Evolutionary conservation across 345 rosid genomes (phyloP).

Genomic region (Bruguiera gymnorhiza): DNA sequence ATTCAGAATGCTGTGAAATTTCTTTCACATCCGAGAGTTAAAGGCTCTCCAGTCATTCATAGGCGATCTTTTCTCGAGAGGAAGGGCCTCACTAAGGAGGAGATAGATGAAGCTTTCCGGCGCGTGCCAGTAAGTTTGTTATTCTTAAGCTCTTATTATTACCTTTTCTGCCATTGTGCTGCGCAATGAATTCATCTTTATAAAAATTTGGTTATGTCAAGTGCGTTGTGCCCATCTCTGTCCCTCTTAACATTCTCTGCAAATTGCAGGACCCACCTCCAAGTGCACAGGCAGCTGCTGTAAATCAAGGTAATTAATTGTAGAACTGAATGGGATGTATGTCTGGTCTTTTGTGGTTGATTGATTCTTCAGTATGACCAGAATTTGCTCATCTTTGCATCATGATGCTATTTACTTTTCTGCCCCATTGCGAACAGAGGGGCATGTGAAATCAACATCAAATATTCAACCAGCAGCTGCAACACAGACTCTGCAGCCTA

Average conservation of each 20-base stretch:
- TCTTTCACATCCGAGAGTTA: constrained; percentile 92
- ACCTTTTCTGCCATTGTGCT: neutral
- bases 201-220: constrained; percentile 9
- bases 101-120: constrained; percentile 91
- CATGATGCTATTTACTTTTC: constrained; percentile 22
- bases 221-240: neutral
- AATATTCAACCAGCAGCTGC: constrained; percentile 51
- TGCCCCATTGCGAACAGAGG: constrained; percentile 35
- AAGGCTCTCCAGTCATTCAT: constrained; percentile 84
- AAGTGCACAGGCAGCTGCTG: constrained; percentile 51
- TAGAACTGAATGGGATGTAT: constrained; percentile 4
- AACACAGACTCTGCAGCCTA: constrained; percentile 53
- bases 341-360: neutral
- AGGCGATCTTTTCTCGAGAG: constrained; percentile 92
- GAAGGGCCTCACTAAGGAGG: constrained; percentile 96
- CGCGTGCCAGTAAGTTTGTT: constrained; percentile 76
- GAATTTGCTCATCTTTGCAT: constrained; percentile 9
- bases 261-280: constrained; percentile 74
- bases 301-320: constrained; percentile 49
- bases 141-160: neutral
- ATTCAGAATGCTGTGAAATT: constrained; percentile 91
- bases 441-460: constrained; percentile 47
- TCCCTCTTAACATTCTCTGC: constrained; percentile 12
- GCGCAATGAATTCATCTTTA: neutral
- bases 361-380: constrained; percentile 13